Evolutionary conservation across 2,329 filamentous ascomycete species (phyloP).

Genomic region (Colletotrichum sp.): DNA sequence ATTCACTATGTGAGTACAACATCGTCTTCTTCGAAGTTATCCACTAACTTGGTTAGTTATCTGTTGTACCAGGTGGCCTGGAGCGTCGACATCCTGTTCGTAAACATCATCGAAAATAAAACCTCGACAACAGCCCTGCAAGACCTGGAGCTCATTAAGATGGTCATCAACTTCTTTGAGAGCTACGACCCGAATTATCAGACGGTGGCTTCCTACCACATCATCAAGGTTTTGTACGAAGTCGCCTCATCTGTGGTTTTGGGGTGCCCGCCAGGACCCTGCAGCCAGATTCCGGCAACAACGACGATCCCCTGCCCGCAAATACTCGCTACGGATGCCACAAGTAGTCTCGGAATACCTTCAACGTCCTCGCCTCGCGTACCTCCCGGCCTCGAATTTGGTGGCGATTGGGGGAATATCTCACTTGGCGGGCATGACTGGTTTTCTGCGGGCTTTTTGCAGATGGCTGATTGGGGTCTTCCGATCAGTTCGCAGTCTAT

Average conservation of each 20-base stretch:
- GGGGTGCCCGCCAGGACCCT: neutral
- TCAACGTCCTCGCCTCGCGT: neutral
- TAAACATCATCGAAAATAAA: conserved; percentile 14
- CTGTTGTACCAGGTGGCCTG: conserved; percentile 10
- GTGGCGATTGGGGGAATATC: neutral
- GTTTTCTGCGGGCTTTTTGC: neutral
- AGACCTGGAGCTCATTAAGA: conserved; percentile 15
- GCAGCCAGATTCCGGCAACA: neutral
- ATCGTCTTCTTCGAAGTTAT: rapidly evolving
- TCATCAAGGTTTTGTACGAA: neutral
- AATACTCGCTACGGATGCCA: neutral
- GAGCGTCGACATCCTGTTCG: conserved; percentile 12
- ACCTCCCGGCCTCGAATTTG: neutral
- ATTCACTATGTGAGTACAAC: neutral
- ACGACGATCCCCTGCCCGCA: neutral
- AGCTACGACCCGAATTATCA: conserved; percentile 2
- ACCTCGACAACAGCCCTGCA: neutral
- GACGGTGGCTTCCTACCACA: neutral
- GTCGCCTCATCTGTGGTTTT: conserved; percentile 3
- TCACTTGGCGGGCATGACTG: neutral
- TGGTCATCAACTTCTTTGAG: conserved; percentile 11
- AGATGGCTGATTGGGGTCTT: neutral
- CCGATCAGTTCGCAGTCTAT: neutral
- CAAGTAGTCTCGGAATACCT: neutral
- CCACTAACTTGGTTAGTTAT: neutral